Evolutionary conservation across 2,329 filamentous ascomycete genomes (phyloP), one percentile per base, ranked within the genome.

Genomic region (Lachnum nothofagi): DNA sequence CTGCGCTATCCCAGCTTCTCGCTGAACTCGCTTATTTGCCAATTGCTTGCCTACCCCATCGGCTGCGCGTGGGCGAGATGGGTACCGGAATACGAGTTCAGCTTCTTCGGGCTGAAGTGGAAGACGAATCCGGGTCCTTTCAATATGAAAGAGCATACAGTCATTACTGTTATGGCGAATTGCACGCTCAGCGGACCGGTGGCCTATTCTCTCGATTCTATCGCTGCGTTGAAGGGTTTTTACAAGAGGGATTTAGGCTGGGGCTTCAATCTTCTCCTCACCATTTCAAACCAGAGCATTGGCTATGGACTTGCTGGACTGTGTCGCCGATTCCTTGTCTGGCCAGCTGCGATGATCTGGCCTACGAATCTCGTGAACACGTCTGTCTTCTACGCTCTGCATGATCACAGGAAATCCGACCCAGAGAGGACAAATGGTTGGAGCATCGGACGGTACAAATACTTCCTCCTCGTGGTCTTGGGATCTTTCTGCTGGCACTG

Each of bases 151-250:
- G 82, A 86, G 61, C 82, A 85, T 61, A 68, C 79, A 35, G 75
- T 86, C 51, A 83, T 85, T 47, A 77, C 80, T n/a, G 78, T 83
- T 56, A 84, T 84, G 57, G 50, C 56, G 9, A 53, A 45, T 45
- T 51, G 49, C 10, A 42, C 55, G 6, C 52, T 53, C 25, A 47
- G 53, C 2, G 48, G 67, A 66, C 45, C 60, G 80, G 55, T 83
- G 76, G 71, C 63, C 3, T 89, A 90, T 59, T 83, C 84, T 1
- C 88, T 85, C 1, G 85, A 89, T 56, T 83, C 88, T 24, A 77
- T 90, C 38, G 71, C 88, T 2, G 85, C 85, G 0, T 84, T 88
- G 65, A 68, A 80, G 23, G 75, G 83, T 10, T 88, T 88, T 58
- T 90, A 90, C 79, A 4, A 85, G 80, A 1, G 85, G 86, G 63